These are phyloP conservation scores for Penicillium fuscoglaucum DNA, from an alignment of 2,329 filamentous ascomycete genomes.

Conservation along the genomic window DNA sequence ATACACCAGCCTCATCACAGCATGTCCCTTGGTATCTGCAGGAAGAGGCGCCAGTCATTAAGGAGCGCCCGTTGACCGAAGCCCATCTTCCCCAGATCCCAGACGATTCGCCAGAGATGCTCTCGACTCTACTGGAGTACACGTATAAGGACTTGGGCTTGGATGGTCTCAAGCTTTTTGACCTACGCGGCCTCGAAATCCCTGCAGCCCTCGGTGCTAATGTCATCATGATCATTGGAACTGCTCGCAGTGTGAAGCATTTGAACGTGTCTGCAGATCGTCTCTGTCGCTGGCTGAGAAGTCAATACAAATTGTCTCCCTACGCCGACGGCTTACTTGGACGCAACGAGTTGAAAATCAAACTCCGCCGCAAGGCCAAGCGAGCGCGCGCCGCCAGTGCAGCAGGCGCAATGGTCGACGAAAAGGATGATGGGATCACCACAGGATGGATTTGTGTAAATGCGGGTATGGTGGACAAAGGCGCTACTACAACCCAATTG, in stretches of 20 bases:
- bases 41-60: slow-evolving; percentile 54
- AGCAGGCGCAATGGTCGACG: slow-evolving; percentile 56
- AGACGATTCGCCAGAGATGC: slow-evolving; percentile 66
- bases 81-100: slow-evolving; percentile 66
- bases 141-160: slow-evolving; percentile 82
- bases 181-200: slow-evolving; percentile 80
- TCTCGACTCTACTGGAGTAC: slow-evolving; percentile 72
- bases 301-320: slow-evolving; percentile 69
- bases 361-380: slow-evolving; percentile 75
- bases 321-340: slow-evolving; percentile 86
- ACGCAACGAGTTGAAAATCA: slow-evolving; percentile 86
- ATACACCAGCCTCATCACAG: slow-evolving; percentile 12
- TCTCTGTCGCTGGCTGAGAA: slow-evolving; percentile 82
- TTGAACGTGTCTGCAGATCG: slow-evolving; percentile 86
- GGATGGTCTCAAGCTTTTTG: slow-evolving; percentile 75
- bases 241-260: slow-evolving; percentile 88
- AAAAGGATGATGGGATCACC: slow-evolving; percentile 79
- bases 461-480: slow-evolving; percentile 67
- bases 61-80: slow-evolving; percentile 49
- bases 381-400: slow-evolving; percentile 78
- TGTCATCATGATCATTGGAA: slow-evolving; percentile 89
- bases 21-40: slow-evolving; percentile 79
- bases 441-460: slow-evolving; percentile 98
- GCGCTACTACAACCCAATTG: slow-evolving; percentile 30
- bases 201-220: slow-evolving; percentile 84